Conservation (phyloP, 2,329 filamentous ascomycete species). For the Balansia obtecta region DNA sequence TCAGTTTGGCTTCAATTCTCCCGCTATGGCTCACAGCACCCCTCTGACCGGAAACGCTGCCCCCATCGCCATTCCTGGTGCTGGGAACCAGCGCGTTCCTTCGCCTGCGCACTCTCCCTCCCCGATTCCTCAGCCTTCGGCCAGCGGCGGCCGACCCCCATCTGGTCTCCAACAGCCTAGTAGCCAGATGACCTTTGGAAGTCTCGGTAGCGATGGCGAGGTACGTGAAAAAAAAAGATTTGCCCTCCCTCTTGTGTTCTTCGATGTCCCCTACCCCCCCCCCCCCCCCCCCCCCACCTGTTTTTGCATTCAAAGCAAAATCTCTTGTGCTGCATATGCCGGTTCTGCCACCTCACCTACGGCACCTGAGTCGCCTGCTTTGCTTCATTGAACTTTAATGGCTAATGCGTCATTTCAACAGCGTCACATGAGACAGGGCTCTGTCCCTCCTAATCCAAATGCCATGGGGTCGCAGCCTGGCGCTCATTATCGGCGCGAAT, state of each 20-base stretch:
- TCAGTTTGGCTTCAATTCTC: slow-evolving; percentile 74
- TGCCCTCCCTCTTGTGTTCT: slow-evolving; percentile 1
- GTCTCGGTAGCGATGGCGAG: slow-evolving; percentile 67
- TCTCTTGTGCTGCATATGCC: not conserved
- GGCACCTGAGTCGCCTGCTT: not conserved
- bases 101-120: slow-evolving; percentile 84
- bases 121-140: slow-evolving; percentile 79
- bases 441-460: slow-evolving; percentile 48
- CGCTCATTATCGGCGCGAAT: slow-evolving; percentile 71
- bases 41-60: slow-evolving; percentile 44
- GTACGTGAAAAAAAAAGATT: slow-evolving; percentile 39
- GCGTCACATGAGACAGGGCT: slow-evolving; percentile 58
- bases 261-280: too few relatives aligned
- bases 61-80: slow-evolving; percentile 49
- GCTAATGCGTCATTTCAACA: slow-evolving; percentile 17
- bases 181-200: slow-evolving; percentile 66
- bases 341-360: too few relatives aligned
- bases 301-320: not conserved
- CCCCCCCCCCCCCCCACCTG: too few relatives aligned
- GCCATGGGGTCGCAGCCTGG: slow-evolving; percentile 52
- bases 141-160: slow-evolving; percentile 76
- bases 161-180: slow-evolving; percentile 59
- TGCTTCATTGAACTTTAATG: too few relatives aligned
- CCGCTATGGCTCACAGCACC: slow-evolving; percentile 52
- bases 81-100: slow-evolving; percentile 52